Evolutionary conservation across 148 eudicot species (phyloP), one percentile per base, ranked within the genome.

Genomic region (Rhododendron ovatum): DNA sequence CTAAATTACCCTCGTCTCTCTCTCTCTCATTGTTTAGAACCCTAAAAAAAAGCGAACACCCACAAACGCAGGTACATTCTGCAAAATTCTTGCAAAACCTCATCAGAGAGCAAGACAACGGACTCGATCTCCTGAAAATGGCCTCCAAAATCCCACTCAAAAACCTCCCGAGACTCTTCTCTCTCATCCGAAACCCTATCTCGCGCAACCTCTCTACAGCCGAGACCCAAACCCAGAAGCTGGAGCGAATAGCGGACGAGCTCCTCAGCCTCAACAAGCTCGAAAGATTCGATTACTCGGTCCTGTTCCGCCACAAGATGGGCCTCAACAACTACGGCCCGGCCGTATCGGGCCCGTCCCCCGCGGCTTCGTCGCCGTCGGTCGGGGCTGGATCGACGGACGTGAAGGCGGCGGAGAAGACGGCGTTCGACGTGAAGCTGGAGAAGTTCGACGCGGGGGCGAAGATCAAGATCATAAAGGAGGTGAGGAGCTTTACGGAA

Each of bases 361-460:
- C 59, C 43, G 13, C 65, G 88, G 3, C 88, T 93, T 9, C 65
- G 9, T 55, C 67, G 22, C 55, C 79, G 28, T 45, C 79, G 2
- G 75, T 90, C 7, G 63, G 75, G 30, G 14, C 83, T 61, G 11
- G 65, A 88, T 86, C 15, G 7, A 88, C 90, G 26, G 92, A 81
- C 1, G 80, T 86, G 2, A 87, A 91, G 88, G 81, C 92, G 45
- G 91, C 87, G 47, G 98, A 91, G 91, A 95, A 95, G 89, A 89
- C 93, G 2, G 91, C 83, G 22, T 95, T 95, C 76, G 98, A 95
- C 83, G 87, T 95, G 43, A 95, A 93, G 91, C 87, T 95, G 59
- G 96, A 95, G 90, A 94, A 94, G 84, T 95, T 91, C 80, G 98
- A 95, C 13, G 93, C 82, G 0, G 87, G 51, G 26, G 84, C 73